These are phyloP conservation scores for Neocatenulostroma microsporum DNA, from an alignment of 2,329 filamentous ascomycete genomes.

Conservation along the genomic window DNA sequence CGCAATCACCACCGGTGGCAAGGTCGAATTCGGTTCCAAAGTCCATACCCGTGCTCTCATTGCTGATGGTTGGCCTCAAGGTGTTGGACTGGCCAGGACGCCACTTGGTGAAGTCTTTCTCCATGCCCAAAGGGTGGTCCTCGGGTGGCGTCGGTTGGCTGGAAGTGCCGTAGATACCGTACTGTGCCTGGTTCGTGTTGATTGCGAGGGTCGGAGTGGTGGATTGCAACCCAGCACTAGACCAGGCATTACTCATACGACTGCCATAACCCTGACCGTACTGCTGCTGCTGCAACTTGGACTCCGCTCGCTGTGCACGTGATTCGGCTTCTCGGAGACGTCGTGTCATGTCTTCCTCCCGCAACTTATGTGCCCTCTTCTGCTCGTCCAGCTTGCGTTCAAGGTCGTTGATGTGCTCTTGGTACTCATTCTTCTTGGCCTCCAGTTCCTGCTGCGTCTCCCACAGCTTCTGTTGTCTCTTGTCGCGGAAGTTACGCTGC, in stretches of 20 bases:
- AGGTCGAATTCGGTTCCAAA: too few species aligned
- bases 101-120: constrained; percentile 17
- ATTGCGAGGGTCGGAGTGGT: neutral
- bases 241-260: too few species aligned
- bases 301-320: neutral
- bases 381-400: constrained; percentile 6
- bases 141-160: constrained; percentile 15
- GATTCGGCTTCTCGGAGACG: constrained; percentile 2
- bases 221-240: too few species aligned
- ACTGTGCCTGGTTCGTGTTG: neutral
- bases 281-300: neutral
- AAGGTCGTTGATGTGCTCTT: constrained; percentile 6
- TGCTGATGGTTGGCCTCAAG: constrained; percentile 8
- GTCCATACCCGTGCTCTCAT: constrained; percentile 17
- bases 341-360: constrained; percentile 1
- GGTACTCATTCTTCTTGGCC: constrained; percentile 10
- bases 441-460: constrained; percentile 29
- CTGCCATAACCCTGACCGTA: constrained; percentile 1
- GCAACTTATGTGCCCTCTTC: too few species aligned
- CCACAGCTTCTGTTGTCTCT: constrained; percentile 74
- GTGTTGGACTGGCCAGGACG: constrained; percentile 9
- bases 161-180: constrained; percentile 1
- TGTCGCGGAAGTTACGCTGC: constrained; percentile 81
- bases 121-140: constrained; percentile 13
- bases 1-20: constrained; percentile 18